Conservation (phyloP, 2,329 filamentous ascomycete genomes). For the Mycosphaerella sp. region DNA sequence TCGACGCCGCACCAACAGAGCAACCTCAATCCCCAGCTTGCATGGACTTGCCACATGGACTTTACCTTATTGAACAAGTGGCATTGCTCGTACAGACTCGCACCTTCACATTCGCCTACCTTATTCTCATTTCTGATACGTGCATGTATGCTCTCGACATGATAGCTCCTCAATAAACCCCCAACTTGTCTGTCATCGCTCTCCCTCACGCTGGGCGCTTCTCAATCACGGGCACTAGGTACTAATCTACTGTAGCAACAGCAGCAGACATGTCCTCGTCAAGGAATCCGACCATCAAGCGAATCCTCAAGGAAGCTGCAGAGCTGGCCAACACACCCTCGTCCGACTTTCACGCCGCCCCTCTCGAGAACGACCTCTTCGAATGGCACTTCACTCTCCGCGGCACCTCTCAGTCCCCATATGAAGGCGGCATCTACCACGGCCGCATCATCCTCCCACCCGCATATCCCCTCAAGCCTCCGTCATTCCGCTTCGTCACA, state of each 20-base stretch:
- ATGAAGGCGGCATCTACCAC: constrained; percentile 81
- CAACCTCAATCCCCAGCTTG: too few species aligned
- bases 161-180: background rate
- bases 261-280: background rate
- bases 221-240: background rate
- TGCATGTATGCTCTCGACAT: too few species aligned
- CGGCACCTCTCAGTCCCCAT: constrained; percentile 70
- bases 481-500: constrained; percentile 91
- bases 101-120: too few species aligned
- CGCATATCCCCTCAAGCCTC: constrained; percentile 83
- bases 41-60: too few species aligned
- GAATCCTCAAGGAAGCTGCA: constrained; percentile 84
- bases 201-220: constrained; percentile 48
- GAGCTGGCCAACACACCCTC: constrained; percentile 77
- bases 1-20: too few species aligned
- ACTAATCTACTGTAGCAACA: too few species aligned
- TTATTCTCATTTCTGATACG: too few species aligned
- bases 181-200: background rate
- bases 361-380: constrained; percentile 84
- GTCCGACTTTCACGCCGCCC: constrained; percentile 75
- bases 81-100: too few species aligned
- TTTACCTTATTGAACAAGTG: too few species aligned
- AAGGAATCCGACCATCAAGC: constrained; percentile 76
- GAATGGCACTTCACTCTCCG: constrained; percentile 99
- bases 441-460: constrained; percentile 88